phyloP scores from a whole-genome alignment of 2,329 filamentous ascomycete genomes.

The Fusarium sublunatum region DNA sequence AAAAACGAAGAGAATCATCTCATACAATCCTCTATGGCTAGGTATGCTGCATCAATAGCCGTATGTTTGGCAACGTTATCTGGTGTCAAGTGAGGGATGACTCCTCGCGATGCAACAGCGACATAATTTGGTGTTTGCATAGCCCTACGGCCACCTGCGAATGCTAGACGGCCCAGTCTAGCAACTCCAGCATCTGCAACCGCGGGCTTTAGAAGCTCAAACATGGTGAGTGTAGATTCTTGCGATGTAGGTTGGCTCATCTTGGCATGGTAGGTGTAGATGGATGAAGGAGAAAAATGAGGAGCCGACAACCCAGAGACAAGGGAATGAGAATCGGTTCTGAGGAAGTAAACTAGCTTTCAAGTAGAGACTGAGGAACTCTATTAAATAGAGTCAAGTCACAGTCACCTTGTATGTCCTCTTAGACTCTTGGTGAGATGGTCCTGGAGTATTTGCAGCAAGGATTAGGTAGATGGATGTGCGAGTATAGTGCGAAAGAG shows the following conservation, averaged over 20 bases:
- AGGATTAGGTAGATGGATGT: conserved; percentile 26
- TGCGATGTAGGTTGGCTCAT: conserved; percentile 45
- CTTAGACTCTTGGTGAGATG: conserved; percentile 14
- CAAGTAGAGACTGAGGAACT: background rate
- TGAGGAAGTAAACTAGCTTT: background rate
- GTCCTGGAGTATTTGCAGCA: conserved; percentile 33
- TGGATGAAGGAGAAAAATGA: background rate
- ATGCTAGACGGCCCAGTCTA: conserved; percentile 73
- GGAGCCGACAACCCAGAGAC: background rate
- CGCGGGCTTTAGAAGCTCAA: conserved; percentile 60
- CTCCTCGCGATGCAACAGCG: conserved; percentile 82
- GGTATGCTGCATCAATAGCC: conserved; percentile 75
- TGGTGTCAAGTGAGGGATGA: conserved; percentile 87
- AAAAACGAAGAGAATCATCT: conserved; percentile 8
- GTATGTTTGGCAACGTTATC: conserved; percentile 79
- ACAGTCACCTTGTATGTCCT: background rate
- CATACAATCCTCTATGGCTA: conserved; percentile 94
- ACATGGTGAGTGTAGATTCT: conserved; percentile 49
- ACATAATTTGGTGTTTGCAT: conserved; percentile 87
- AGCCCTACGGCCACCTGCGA: conserved; percentile 70
- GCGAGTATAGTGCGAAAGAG: conserved; percentile 5
- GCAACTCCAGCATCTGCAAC: conserved; percentile 59
- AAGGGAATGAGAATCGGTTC: background rate
- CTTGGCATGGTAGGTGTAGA: conserved; percentile 38
- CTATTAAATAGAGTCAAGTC: background rate